Evolutionary conservation across 345 rosid species (phyloP), one percentile per base, ranked within the genome.

Genomic region (Cardamine chenopodiifolia): DNA sequence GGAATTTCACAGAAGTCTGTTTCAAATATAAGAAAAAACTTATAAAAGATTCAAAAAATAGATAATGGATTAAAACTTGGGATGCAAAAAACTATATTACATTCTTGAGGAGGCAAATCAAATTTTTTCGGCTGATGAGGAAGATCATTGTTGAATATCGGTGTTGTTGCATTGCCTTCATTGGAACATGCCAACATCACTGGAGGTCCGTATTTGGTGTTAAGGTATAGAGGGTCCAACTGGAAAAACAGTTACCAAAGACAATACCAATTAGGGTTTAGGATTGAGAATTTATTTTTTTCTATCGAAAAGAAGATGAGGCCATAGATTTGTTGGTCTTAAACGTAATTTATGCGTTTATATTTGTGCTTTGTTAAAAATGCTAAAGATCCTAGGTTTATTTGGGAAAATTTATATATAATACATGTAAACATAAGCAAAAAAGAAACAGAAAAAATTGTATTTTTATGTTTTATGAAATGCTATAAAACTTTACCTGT

Each of bases 51-150:
- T 26, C 0, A 11, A 18, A n/a, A 34, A 25, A 13, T 32, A 2
- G 15, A 74, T 2, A 66, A 34, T 6, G 5, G 9, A 56, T 57
- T 37, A 22, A 56, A 18, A 47, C 39, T 58, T 56, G 44, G 19
- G 42, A 15, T 26, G 31, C 62, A 72, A 53, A 45, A 3, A 62
- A 53, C 7, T 42, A 4, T 23, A 11, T 53, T 42, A 62, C 79
- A 44, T 50, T 75, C 47, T 42, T 54, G 70, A 42, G 32, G 59
- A 62, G 52, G 40, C 64, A 53, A 1, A 52, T 61, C 20, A 52
- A 42, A 15, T 3, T 52, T 42, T n/a, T 29, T 0, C 4, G 61
- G 57, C 18, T 68, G 68, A 58, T 49, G 22, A 58, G 54, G 20
- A 75, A n/a, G 9, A 29, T 68, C 47, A 3, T 60, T 60, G 11